These are phyloP conservation scores for Neurospora sp. DNA, from an alignment of 495 filamentous ascomycete species.

Conservation along the genomic window DNA sequence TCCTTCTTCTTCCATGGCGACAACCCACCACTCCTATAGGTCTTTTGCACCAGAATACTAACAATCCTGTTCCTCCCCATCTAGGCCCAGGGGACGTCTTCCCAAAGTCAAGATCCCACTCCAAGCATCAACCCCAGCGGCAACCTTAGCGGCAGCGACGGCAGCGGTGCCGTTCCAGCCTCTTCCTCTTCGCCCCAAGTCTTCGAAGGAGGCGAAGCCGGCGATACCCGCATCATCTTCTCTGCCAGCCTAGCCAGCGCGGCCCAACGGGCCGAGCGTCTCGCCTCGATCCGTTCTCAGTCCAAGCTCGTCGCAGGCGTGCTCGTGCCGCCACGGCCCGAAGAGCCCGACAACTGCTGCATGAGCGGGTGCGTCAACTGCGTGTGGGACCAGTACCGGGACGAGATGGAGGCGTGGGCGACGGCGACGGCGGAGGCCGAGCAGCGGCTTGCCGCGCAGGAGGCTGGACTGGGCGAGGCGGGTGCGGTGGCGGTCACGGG, in stretches of 20 bases:
- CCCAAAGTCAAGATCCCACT: neutral
- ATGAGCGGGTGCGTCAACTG: constrained; percentile 98
- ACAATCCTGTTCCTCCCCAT: neutral
- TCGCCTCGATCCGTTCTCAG: constrained; percentile 42
- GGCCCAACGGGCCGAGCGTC: constrained; percentile 52
- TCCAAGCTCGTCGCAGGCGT: constrained; percentile 65
- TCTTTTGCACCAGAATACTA: neutral
- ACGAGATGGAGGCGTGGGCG: constrained; percentile 87
- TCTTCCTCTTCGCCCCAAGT: neutral
- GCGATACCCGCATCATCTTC: constrained; percentile 48
- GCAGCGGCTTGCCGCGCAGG: constrained; percentile 24
- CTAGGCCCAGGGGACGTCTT: neutral
- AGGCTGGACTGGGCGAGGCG: constrained; percentile 5
- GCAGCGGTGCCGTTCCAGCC: neutral
- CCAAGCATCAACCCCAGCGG: neutral
- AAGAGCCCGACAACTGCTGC: constrained; percentile 96
- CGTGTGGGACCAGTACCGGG: constrained; percentile 85
- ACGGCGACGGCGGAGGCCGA: constrained; percentile 46
- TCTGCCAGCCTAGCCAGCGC: constrained; percentile 59
- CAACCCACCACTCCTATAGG: constrained; percentile 7
- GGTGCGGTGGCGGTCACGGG: constrained; percentile 14
- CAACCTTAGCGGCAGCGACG: neutral
- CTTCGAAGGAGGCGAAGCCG: neutral
- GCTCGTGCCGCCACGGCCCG: constrained; percentile 68
- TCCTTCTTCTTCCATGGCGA: constrained; percentile 14